Evolutionary conservation across 2,329 filamentous ascomycete species (phyloP), one percentile per base, ranked within the genome.

Genomic region (Fusarium nygamai): DNA sequence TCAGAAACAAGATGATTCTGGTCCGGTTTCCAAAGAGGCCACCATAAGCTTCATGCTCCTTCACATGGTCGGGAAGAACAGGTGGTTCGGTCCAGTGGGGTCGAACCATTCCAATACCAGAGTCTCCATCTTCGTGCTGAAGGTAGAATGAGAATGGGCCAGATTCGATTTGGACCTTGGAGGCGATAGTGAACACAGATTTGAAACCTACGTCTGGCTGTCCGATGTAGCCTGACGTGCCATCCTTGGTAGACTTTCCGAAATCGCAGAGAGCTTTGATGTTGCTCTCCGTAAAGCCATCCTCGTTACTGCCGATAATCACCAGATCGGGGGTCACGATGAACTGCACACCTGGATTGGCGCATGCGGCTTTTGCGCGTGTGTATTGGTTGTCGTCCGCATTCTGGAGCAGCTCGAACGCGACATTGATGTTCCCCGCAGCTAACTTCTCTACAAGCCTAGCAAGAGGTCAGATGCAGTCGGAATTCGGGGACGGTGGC

Each of bases 401-500:
- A 38, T 60, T 60, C 33, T 60, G 57, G 0, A 60, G 43, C 17
- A 60, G 12, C 2, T 59, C 41, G 0, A 59, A 59, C 16, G 24
- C 56, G 5, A 36, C 41, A 11, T 59, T 59, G 3, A 59, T 59
- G 31, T 48, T 31, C 13, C 56, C 56, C 20, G 31, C 33, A 38
- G 10, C 17, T 3, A 59, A 8, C 8, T 19, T 48, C 8, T 24
- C 13, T 10, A n/a, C 24, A 10, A 27, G 7, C 5, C 56, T 59
- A 14, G 4, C 6, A 2, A 20, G 9, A 29, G 7, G 11, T 59
- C 20, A 59, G 41, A 27, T 14, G 6, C 2, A 2, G 10, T 0
- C 0, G n/a, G 8, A 1, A 13, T 17, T 7, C 13, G 13, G 2
- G 7, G 12, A 4, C 2, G 9, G 4, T 5, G 1, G 7, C 56